Base-by-base conservation (phyloP, 768 basidiomycete genomes). In the Mycena filopes region DNA sequence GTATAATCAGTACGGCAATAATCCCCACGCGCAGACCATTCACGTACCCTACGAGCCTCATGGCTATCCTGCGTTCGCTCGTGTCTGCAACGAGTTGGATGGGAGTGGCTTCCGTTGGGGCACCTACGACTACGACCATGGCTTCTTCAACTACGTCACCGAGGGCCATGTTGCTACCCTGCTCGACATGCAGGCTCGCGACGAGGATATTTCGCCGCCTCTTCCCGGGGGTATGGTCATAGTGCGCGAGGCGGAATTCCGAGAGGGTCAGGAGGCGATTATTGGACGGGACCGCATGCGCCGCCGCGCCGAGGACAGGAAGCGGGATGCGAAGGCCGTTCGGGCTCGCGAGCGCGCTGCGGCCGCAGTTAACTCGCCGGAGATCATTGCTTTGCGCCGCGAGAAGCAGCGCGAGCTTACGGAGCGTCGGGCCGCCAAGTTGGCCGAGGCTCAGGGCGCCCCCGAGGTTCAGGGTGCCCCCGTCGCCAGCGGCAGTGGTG, bases 171-270 rank as follows among this genome's bases (percentile, higher is more conserved):
- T 47, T 25, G 46, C 46, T 47, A 25, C 46, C 7, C 21, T 47
- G 6, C 13, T 47, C n/a, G 46, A 47, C 6, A 47, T 47, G 46
- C 46, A 47, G 49, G 49, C 49, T 20, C 49, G 49, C 49, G 49
- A 51, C 31, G 31, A 13, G 4, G 49, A 51, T 29, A 51, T 51
- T 20, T n/a, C 49, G 4, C 49, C 49, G 26, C 49, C 49, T 36
- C 7, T 33, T 31, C 49, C 49, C 12, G 13, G 12, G 6, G 49
- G 49, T 4, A 31, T 51, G 49, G 31, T 51, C 20, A n/a, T 51
- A 18, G 26, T 51, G 13, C 13, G 10, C 20, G 49, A 51, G 49
- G 26, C 7, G 12, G 49, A 51, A 31, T 13, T 31, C 13, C 49
- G 12, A 9, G 49, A 29, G 12, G 49, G 49, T 29, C 49, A n/a